Base-by-base conservation (phyloP, 345 rosid species). In the Rhizophora apiculata region DNA sequence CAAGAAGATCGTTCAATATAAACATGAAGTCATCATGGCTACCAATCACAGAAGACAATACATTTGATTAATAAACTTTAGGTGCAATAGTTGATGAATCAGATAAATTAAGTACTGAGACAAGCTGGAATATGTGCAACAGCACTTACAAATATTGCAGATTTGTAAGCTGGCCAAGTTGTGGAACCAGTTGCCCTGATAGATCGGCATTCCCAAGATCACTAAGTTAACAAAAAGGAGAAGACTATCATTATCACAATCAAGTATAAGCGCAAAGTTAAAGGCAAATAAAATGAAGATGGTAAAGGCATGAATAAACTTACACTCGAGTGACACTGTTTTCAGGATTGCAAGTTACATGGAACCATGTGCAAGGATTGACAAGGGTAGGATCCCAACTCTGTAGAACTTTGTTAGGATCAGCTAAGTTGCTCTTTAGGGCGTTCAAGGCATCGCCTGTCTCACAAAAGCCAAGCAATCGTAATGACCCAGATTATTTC, bases 391-490 rank as follows among this genome's bases (percentile, higher is more conserved):
- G 31, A 80, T 88, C 91, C 98, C 98, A 92, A 80, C 91, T 88
- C 68, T 88, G 87, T 58, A 92, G 80, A 68, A 87, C 85, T 53
- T 78, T 87, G 73, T 85, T 83, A 68, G 98, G 97, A 79, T 91
- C 96, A 16, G 69, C 72, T 63, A 93, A 79, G 75, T 76, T 85
- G 62, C 73, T 74, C 85, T 80, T 93, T 74, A 93, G 49, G 6
- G 96, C 88, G 83, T 83, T 88, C 78, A 93, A 74, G 46, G 96
- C 98, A 68, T 91, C 98, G 64, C 97, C 98, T 92, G 78, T 70
- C 56, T 74, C 39, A 16, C 65, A 74, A 55, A 60, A 67, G 59
- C 30, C 3, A 43, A 37, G 31, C 24, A 51, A 43, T 37, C 18
- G 67, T 60, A 29, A 39, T 24, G 15, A 34, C 29, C 51, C 36